These are phyloP conservation scores for Colletotrichum orbiculare DNA, from an alignment of 2,329 filamentous ascomycete genomes.

Conservation along the genomic window DNA sequence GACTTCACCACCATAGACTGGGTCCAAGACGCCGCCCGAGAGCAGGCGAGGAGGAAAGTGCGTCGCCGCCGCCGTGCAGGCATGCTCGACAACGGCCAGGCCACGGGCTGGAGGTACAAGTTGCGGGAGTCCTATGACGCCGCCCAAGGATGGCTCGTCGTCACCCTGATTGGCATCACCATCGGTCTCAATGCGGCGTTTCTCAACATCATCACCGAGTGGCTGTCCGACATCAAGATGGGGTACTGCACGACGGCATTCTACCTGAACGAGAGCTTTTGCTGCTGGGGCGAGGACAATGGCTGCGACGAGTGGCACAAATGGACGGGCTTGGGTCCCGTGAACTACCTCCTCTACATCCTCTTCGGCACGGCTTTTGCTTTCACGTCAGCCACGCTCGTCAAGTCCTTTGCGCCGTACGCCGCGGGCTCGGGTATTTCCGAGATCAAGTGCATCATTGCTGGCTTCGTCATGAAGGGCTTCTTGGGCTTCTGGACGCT, in stretches of 20 bases:
- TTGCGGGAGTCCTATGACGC: constrained; percentile 92
- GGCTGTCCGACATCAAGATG: constrained; percentile 94
- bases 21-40: constrained; percentile 96
- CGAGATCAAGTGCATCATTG: constrained; percentile 99
- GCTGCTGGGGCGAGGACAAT: constrained; percentile 95
- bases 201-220: constrained; percentile 95
- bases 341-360: constrained; percentile 92
- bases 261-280: constrained; percentile 97
- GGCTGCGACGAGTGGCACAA: constrained; percentile 89
- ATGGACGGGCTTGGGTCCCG: constrained; percentile 82
- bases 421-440: constrained; percentile 97
- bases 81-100: constrained; percentile 75
- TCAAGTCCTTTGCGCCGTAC: constrained; percentile 93
- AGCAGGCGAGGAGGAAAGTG: constrained; percentile 83
- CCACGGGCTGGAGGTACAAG: constrained; percentile 80
- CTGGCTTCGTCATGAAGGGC: constrained; percentile 98
- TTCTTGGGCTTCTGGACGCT: constrained; percentile 94
- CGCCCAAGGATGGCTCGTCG: constrained; percentile 97
- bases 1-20: constrained; percentile 99
- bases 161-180: constrained; percentile 90
- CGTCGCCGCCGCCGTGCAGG: constrained; percentile 78
- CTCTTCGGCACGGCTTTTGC: constrained; percentile 87
- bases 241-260: constrained; percentile 97
- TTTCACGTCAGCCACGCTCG: constrained; percentile 82
- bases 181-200: constrained; percentile 95